A percentile compares a stretch with the other conserved stretches of the same genome.
Evolutionary conservation across 345 rosid species (phyloP).

Genomic region (Rubroshorea leprosula): DNA sequence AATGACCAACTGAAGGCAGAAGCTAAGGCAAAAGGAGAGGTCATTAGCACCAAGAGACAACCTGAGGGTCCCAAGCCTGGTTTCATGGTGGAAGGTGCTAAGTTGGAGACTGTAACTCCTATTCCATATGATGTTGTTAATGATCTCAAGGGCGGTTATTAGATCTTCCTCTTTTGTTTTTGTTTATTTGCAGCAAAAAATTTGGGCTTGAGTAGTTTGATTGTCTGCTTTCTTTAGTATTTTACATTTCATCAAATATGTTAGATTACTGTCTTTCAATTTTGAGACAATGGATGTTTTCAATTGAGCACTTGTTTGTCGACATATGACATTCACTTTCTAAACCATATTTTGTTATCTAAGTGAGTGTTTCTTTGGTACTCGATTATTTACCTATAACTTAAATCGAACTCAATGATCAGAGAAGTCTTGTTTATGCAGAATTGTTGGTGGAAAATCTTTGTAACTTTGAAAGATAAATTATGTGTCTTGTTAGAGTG

Average conservation of each 20-base stretch:
- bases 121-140: conserved; percentile 73
- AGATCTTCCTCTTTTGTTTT: conserved; percentile 14
- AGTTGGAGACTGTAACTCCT: conserved; percentile 64
- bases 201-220: neutral
- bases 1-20: conserved; percentile 62
- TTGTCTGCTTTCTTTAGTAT: neutral
- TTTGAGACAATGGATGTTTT: conserved; percentile 13
- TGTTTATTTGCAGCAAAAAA: neutral
- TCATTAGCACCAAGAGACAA: conserved; percentile 68
- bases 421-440: too few species aligned
- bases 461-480: too few species aligned
- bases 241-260: conserved; percentile 18
- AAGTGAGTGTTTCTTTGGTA: too few species aligned
- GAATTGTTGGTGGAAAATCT: too few species aligned
- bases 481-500: too few species aligned
- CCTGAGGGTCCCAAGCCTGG: conserved; percentile 72
- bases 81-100: conserved; percentile 66
- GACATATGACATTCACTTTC: neutral
- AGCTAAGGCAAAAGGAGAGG: conserved; percentile 57
- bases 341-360: neutral
- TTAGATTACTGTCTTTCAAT: conserved; percentile 4
- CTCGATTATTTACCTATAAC: too few species aligned
- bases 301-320: neutral
- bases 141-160: conserved; percentile 76
- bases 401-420: too few species aligned